Evolutionary conservation across 768 basidiomycete species (phyloP).

Genomic region (Suillus lakei): DNA sequence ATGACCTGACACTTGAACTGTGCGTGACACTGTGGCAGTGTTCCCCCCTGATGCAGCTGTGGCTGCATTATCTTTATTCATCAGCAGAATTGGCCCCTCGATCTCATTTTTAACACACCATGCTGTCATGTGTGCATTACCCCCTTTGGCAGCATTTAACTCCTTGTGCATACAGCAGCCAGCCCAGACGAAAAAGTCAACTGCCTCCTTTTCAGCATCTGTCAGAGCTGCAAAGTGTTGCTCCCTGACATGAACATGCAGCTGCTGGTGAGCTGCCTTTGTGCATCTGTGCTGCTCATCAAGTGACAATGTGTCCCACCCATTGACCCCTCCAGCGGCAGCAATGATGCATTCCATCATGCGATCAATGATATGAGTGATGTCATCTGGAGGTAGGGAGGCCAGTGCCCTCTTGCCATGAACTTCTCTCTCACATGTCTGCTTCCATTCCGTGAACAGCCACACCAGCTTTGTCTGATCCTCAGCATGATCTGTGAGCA

Average conservation of each 20-base stretch:
- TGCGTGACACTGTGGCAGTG: slow-evolving; percentile 17
- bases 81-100: slow-evolving; percentile 27
- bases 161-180: too few relatives aligned
- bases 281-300: slow-evolving; percentile 25
- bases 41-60: slow-evolving; percentile 5
- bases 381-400: neutral
- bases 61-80: slow-evolving; percentile 35
- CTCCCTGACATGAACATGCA: slow-evolving; percentile 21
- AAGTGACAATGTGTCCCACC: slow-evolving; percentile 27
- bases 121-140: slow-evolving; percentile 21
- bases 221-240: slow-evolving; percentile 16
- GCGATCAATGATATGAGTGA: neutral
- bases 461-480: slow-evolving; percentile 33
- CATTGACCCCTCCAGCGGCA: slow-evolving; percentile 29
- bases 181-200: slow-evolving; percentile 35
- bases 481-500: slow-evolving; percentile 32
- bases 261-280: slow-evolving; percentile 17
- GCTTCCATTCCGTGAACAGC: slow-evolving; percentile 16
- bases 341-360: neutral
- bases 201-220: slow-evolving; percentile 14
- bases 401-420: slow-evolving; percentile 10
- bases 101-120: slow-evolving; percentile 25
- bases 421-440: neutral
- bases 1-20: slow-evolving; percentile 22
- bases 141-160: slow-evolving; percentile 36